Base-by-base conservation (phyloP, 202 grass and related monocot species). In the Hordeum pubiflorum region DNA sequence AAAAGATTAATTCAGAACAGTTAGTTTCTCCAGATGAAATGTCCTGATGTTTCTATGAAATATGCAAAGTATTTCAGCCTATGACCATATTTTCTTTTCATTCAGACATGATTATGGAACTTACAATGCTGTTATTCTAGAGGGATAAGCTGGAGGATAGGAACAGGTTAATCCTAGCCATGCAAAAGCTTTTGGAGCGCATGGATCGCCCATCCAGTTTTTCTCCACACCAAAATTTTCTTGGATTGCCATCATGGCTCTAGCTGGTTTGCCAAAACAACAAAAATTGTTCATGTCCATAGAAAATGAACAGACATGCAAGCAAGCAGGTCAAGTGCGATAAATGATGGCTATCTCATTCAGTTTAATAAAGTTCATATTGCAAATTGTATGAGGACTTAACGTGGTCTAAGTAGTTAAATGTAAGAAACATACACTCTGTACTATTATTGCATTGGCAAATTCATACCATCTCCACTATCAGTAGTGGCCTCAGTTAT, bases 171-270 rank as follows among this genome's bases (percentile, higher is more conserved):
- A 52, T 67, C 84, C 77, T 40, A 74, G 46, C 87, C 91, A 93
- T 63, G 61, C 0, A 82, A 78, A 87, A 69, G 31, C 26, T 75
- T 70, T 87, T 27, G 84, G 90, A 54, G 85, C 11, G 66, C 91
- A 90, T 69, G 87, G 87, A 75, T 93, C 91, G 10, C 91, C 91
- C 63, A 74, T 79, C 91, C 91, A 90, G 59, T 90, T 87, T 65
- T 33, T 85, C 5, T 71, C 82, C 57, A 90, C 70, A 24, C 43
- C 69, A 87, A 82, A 87, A 80, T 14, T 39, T 21, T 64, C 78
- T 43, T 85, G 88, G 40, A 93, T 90, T 59, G 77, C 50, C 26
- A 79, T 82, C 67, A 93, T 85, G 33, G 84, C 81, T 75, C n/a
- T 74, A 82, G 86, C 90, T 90, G 67, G 43, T 27, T 46, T 37